Conservation (phyloP, 371 early-diverging fungal genomes). For the Mortierella sp. region DNA sequence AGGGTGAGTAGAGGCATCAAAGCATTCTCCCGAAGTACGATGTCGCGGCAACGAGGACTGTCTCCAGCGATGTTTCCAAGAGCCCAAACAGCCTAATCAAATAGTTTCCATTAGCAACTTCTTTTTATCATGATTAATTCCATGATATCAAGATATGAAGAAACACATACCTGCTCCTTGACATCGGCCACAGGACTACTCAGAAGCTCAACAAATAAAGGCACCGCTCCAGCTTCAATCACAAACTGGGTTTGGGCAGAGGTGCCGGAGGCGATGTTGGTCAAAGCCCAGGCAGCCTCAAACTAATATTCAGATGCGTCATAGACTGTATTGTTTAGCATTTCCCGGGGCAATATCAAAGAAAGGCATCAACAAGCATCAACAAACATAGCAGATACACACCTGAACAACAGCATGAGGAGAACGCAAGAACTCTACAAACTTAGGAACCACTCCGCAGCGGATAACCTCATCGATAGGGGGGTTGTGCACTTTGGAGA, state of each 20-base stretch:
- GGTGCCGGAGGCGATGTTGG: conserved; percentile 99
- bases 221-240: conserved; percentile 95
- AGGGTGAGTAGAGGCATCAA: conserved; percentile 87
- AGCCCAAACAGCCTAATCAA: conserved; percentile 96
- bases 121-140: not conserved
- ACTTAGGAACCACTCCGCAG: conserved; percentile 94
- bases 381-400: conserved; percentile 16
- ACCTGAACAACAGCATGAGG: conserved; percentile 91
- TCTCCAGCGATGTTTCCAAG: conserved; percentile 99
- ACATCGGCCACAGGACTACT: conserved; percentile 90
- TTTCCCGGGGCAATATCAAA: not conserved
- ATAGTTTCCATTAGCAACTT: not conserved
- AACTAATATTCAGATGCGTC: conserved; percentile 77
- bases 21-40: conserved; percentile 89
- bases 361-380: not conserved
- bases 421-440: conserved; percentile 93
- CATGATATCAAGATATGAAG: not conserved
- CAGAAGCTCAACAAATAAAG: conserved; percentile 93
- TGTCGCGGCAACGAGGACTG: conserved; percentile 95
- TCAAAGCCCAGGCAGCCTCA: conserved; percentile 99
- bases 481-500: conserved; percentile 98
- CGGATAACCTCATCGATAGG: conserved; percentile 98
- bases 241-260: conserved; percentile 96
- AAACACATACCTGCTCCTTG: conserved; percentile 89
- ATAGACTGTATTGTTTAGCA: conserved; percentile 4